Evolutionary conservation across 1,139 yeast species (phyloP).

Genomic region (Scheffersomyces segobiensis): DNA sequence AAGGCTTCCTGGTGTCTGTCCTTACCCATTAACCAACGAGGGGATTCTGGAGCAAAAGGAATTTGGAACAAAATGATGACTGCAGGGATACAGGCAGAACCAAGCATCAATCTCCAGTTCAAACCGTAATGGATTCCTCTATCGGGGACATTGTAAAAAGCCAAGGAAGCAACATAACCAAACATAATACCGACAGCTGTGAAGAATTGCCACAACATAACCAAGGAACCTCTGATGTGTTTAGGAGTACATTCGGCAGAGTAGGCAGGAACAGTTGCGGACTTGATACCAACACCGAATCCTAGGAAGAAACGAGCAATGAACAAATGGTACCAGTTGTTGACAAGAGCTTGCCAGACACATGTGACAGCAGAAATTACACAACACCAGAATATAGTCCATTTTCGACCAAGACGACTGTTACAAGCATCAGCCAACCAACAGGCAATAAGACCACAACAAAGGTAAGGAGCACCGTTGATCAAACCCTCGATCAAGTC

Average conservation of each 20-base stretch:
- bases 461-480: constrained; percentile 80
- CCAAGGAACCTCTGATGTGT: constrained; percentile 73
- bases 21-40: constrained; percentile 33
- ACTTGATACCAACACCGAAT: constrained; percentile 77
- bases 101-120: constrained; percentile 82
- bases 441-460: constrained; percentile 69
- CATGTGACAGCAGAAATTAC: constrained; percentile 64
- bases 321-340: constrained; percentile 74
- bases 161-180: constrained; percentile 71
- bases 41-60: constrained; percentile 44
- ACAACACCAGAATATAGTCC: constrained; percentile 72
- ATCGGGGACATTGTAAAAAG: constrained; percentile 43
- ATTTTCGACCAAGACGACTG: constrained; percentile 64
- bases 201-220: constrained; percentile 89
- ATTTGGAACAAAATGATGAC: constrained; percentile 65
- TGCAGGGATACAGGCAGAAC: constrained; percentile 76
- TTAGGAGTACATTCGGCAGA: constrained; percentile 83
- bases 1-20: constrained; percentile 25
- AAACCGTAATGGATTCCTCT: constrained; percentile 34
- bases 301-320: constrained; percentile 74
- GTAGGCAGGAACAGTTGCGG: constrained; percentile 80
- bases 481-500: constrained; percentile 75
- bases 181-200: constrained; percentile 86
- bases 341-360: constrained; percentile 75
- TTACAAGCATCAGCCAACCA: constrained; percentile 75